Evolutionary conservation across 129 eudicot species (phyloP).

Genomic region (Mikania micrantha): DNA sequence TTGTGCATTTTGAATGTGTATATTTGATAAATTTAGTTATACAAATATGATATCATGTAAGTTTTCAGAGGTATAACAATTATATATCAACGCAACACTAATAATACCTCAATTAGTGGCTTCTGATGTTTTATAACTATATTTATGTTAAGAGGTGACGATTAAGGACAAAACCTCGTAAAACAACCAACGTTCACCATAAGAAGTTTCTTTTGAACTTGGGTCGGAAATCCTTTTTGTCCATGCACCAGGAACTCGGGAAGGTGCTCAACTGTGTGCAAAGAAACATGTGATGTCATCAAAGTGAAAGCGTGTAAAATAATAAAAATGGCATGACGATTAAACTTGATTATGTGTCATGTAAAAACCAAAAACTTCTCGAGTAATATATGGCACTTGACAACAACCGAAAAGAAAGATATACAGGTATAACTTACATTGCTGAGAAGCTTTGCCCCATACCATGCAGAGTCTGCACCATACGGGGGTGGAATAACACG

Average conservation of each 20-base stretch:
- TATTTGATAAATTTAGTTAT: too few species aligned
- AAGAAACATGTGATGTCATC: constrained; percentile 1
- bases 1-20: too few species aligned
- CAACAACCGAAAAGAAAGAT: background rate
- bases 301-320: background rate
- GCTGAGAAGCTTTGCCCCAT: constrained; percentile 91
- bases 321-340: background rate
- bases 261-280: constrained; percentile 79
- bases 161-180: background rate
- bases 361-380: background rate
- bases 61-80: too few species aligned
- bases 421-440: constrained; percentile 42
- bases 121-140: constrained; percentile 4
- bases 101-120: background rate
- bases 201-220: constrained; percentile 45
- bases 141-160: background rate
- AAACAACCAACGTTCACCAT: constrained; percentile 37
- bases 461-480: constrained; percentile 92
- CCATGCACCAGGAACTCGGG: constrained; percentile 74
- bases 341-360: background rate
- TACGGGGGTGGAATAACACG: constrained; percentile 82
- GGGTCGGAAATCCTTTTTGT: constrained; percentile 56
- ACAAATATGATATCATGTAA: too few species aligned
- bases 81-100: constrained; percentile 4
- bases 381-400: background rate